Evolutionary conservation across 2,329 filamentous ascomycete genomes (phyloP).

Genomic region (Pestalotiopsis sp.): DNA sequence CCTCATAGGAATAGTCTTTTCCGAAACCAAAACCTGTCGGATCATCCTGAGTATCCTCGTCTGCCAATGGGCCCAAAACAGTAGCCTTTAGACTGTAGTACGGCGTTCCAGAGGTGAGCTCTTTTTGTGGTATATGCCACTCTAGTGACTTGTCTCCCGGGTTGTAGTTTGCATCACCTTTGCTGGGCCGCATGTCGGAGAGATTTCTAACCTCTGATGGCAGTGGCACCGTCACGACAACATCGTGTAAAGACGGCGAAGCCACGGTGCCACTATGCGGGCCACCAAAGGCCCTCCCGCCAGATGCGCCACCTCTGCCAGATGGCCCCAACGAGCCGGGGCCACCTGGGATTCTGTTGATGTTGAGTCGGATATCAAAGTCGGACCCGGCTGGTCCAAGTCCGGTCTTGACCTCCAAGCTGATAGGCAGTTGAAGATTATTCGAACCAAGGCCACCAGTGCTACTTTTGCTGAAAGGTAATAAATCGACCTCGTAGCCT

Average conservation of each 20-base stretch:
- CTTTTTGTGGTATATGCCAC: slow-evolving; percentile 82
- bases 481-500: slow-evolving; percentile 89
- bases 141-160: slow-evolving; percentile 73
- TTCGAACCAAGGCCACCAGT: slow-evolving; percentile 57
- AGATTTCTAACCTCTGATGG: slow-evolving; percentile 80
- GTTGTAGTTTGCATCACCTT: slow-evolving; percentile 82
- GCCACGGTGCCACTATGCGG: slow-evolving; percentile 56
- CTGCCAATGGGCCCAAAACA: slow-evolving; percentile 66
- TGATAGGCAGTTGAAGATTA: slow-evolving; percentile 79
- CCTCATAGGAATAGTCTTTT: slow-evolving; percentile 55
- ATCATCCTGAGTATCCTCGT: slow-evolving; percentile 51
- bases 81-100: slow-evolving; percentile 79
- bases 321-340: slow-evolving; percentile 42
- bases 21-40: slow-evolving; percentile 55
- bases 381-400: slow-evolving; percentile 77
- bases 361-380: slow-evolving; percentile 81
- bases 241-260: slow-evolving; percentile 70
- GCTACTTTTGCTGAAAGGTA: slow-evolving; percentile 69
- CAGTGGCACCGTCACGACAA: slow-evolving; percentile 78
- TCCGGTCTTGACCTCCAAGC: slow-evolving; percentile 78
- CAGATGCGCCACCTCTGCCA: slow-evolving; percentile 42
- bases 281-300: slow-evolving; percentile 43
- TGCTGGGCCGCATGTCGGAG: slow-evolving; percentile 77
- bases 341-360: slow-evolving; percentile 65
- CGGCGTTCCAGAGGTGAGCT: slow-evolving; percentile 67